Base-by-base conservation (phyloP, 2,329 filamentous ascomycete species). In the Colletotrichum abscissum region DNA sequence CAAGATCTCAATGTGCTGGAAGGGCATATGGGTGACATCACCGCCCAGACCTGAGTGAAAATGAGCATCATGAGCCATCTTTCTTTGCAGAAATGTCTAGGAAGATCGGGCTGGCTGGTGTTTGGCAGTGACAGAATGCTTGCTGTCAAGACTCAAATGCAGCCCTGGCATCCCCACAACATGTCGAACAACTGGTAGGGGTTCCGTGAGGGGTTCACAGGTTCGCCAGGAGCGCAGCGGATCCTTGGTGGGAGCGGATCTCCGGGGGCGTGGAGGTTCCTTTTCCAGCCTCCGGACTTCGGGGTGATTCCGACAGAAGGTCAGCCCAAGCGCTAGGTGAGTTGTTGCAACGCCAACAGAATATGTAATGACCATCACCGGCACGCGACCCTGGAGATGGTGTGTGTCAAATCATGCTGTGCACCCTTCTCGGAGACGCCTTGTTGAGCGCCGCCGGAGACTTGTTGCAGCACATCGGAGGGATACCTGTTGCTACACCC, bases 331-430 rank as follows among this genome's bases (percentile, higher is more conserved):
- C 70, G 55, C 66, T 62, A 65, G 46, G 54, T 60, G 54, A 60
- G 67, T 73, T 65, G 60, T 70, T 26, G 60, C 67, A 62, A 70
- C 60, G 60, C 67, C 69, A 72, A 69, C 54, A 49, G 24, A 65
- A 52, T 46, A 59, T 65, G 70, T 52, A 65, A 65, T 73, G 60
- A 35, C 59, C 24, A 28, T 70, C 60, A 42, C n/a, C 67, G 56
- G 56, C 67, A 70, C 60, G 67, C 55, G 35, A 49, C 55, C 59
- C 42, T 12, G 54, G 60, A 69, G 42, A 38, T 70, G 70, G 66
- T 69, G 70, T 69, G 70, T 73, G 70, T 70, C 30, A 63, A 73
- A 60, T 8, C 55, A 64, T 73, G 66, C 55, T 52, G 70, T 70
- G 70, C 38, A 70, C 64, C 60, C 55, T 16, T 42, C 26, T 33